phyloP scores from a whole-genome alignment of 2,329 filamentous ascomycete species.

The Coniella lustricola region DNA sequence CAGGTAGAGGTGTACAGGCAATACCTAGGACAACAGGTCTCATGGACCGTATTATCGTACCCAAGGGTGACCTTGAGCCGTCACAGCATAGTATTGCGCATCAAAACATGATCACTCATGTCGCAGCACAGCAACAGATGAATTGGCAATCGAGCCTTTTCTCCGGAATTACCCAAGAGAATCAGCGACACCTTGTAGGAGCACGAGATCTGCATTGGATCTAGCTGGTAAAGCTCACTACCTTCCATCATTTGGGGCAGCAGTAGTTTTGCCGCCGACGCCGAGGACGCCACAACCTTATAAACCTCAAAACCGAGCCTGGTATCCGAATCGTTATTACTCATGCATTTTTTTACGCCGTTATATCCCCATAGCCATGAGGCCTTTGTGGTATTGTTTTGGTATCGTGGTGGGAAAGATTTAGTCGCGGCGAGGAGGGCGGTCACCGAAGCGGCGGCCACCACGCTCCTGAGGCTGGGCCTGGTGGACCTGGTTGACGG shows the following conservation, averaged over 20 bases:
- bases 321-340: slow-evolving; percentile 27
- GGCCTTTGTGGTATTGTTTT: neutral
- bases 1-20: neutral
- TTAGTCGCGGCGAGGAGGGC: slow-evolving; percentile 41
- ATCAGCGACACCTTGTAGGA: slow-evolving; percentile 80
- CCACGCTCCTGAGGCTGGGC: slow-evolving; percentile 76
- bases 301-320: slow-evolving; percentile 28
- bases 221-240: slow-evolving; percentile 49
- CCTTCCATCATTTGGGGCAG: slow-evolving; percentile 37
- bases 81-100: neutral
- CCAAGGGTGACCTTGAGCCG: neutral
- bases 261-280: slow-evolving; percentile 28
- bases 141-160: slow-evolving; percentile 92
- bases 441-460: slow-evolving; percentile 38
- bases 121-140: slow-evolving; percentile 18
- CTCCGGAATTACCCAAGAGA: slow-evolving; percentile 51
- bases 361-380: slow-evolving; percentile 13
- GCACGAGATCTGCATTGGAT: slow-evolving; percentile 54
- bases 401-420: slow-evolving; percentile 6
- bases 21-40: slow-evolving; percentile 3
- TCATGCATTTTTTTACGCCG: slow-evolving; percentile 23
- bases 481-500: slow-evolving; percentile 85
- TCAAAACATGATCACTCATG: neutral
- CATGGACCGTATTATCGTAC: neutral
- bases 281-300: slow-evolving; percentile 36